phyloP scores from a whole-genome alignment of 2,329 filamentous ascomycete species.

The Fusarium multiceps region DNA sequence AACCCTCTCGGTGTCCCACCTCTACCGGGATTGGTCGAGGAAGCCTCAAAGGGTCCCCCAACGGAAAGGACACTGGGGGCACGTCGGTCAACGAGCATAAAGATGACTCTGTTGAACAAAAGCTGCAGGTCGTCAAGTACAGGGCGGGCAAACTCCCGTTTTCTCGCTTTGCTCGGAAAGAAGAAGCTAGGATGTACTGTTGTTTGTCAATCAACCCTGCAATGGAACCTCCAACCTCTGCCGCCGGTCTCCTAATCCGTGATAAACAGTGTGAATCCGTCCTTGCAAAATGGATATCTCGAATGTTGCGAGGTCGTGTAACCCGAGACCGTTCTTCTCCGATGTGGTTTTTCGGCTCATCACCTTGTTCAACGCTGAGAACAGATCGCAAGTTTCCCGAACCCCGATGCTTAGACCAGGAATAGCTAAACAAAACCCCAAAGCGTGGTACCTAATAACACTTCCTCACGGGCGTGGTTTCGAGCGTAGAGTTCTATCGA shows the following conservation, averaged over 20 bases:
- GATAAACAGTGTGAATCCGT: conserved; percentile 31
- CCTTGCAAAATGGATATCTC: conserved; percentile 32
- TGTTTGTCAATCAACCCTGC: conserved; percentile 39
- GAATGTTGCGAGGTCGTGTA: conserved; percentile 38
- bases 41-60: conserved; percentile 35
- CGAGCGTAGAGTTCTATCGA: conserved; percentile 9
- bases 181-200: conserved; percentile 30
- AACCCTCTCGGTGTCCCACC: conserved; percentile 30
- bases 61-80: conserved; percentile 30
- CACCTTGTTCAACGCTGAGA: conserved; percentile 35
- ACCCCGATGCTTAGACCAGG: conserved; percentile 27
- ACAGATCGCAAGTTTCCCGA: conserved; percentile 32
- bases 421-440: conserved; percentile 19
- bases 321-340: conserved; percentile 36
- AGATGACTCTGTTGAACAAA: conserved; percentile 38
- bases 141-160: conserved; percentile 26
- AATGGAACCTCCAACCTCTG: conserved; percentile 26
- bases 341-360: conserved; percentile 35
- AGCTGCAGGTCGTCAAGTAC: conserved; percentile 37
- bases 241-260: conserved; percentile 27
- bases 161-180: conserved; percentile 26
- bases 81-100: conserved; percentile 43
- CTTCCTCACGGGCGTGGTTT: conserved; percentile 11
- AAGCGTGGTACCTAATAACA: conserved; percentile 16
- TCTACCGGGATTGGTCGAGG: conserved; percentile 26